phyloP scores from a whole-genome alignment of 2,329 filamentous ascomycete genomes.

The Monilinia fructicola region DNA sequence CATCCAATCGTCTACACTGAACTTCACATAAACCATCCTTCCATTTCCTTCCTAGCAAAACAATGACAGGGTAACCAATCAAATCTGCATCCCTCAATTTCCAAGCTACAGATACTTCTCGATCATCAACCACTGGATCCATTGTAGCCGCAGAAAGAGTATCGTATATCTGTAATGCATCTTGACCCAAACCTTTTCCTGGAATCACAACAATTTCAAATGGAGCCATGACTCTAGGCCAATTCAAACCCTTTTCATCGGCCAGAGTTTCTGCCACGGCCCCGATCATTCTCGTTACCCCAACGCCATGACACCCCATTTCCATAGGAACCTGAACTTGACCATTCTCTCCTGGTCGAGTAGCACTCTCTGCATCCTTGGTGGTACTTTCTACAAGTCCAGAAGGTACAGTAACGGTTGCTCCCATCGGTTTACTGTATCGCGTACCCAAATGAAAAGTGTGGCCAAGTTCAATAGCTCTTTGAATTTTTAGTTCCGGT shows the following conservation, averaged over 20 bases:
- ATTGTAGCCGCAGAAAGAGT: constrained; percentile 46
- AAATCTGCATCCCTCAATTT: constrained; percentile 89
- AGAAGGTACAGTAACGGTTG: constrained; percentile 53
- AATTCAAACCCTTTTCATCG: constrained; percentile 75
- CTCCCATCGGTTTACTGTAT: constrained; percentile 75
- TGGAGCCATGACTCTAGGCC: constrained; percentile 84
- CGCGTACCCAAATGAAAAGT: constrained; percentile 91
- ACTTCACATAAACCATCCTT: constrained; percentile 39
- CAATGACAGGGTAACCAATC: constrained; percentile 80
- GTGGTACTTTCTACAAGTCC: constrained; percentile 31
- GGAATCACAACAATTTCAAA: constrained; percentile 72
- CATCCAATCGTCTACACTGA: constrained; percentile 38
- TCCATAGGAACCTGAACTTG: constrained; percentile 58
- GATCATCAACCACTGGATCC: constrained; percentile 75
- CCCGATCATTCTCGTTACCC: constrained; percentile 85
- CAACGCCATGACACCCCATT: constrained; percentile 97
- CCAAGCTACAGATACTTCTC: constrained; percentile 68
- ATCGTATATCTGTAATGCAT: constrained; percentile 64
- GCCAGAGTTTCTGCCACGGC: constrained; percentile 76
- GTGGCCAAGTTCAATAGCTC: constrained; percentile 86
- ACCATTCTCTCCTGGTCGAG: not conserved
- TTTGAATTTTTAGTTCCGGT: constrained; percentile 63
- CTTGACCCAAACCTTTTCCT: constrained; percentile 47
- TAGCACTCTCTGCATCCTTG: not conserved
- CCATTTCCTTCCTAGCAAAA: constrained; percentile 77